These are phyloP conservation scores for Ustilago cynodontis DNA, from an alignment of 1,284 basidiomycete species.

Conservation along the genomic window DNA sequence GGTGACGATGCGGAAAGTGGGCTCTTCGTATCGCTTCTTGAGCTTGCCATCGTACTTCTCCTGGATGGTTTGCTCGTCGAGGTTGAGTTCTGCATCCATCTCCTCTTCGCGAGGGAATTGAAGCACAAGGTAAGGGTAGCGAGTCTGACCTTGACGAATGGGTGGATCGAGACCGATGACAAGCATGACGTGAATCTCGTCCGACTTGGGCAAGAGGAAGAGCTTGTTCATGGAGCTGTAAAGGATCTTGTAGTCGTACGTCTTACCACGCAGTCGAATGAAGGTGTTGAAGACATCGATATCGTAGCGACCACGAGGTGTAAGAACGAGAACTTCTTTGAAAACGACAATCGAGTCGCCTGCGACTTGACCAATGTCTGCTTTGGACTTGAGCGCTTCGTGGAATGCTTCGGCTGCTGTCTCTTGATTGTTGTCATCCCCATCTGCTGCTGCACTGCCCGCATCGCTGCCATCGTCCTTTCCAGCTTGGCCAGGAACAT, in stretches of 20 bases:
- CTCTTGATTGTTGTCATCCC: conserved; percentile 74
- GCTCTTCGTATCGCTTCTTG: conserved; percentile 90
- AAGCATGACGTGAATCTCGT: conserved; percentile 95
- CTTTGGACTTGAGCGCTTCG: conserved; percentile 94
- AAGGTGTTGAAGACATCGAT: conserved; percentile 98
- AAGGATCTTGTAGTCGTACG: conserved; percentile 98
- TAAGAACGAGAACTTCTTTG: conserved; percentile 95
- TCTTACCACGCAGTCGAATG: conserved; percentile 93
- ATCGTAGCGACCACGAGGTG: conserved; percentile 93
- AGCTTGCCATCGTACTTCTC: conserved; percentile 80
- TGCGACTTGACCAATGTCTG: conserved; percentile 90
- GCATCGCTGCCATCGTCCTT: conserved; percentile 72
- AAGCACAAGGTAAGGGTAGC: conserved; percentile 97
- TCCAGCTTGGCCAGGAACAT: conserved; percentile 83
- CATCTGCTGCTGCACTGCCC: conserved; percentile 72
- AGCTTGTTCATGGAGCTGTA: conserved; percentile 89
- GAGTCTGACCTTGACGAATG: conserved; percentile 96
- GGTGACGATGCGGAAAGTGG: conserved; percentile 95
- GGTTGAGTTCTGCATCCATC: conserved; percentile 93
- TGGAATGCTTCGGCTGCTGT: conserved; percentile 97
- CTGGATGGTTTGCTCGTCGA: conserved; percentile 76
- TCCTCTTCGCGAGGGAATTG: conserved; percentile 97
- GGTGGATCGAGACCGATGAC: conserved; percentile 77
- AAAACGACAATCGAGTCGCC: conserved; percentile 95
- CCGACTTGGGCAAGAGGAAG: conserved; percentile 91